A percentile compares a stretch with the other conserved stretches of the same genome.
Conservation (phyloP, 257 asterid species). For the Hygrophila difformis region DNA sequence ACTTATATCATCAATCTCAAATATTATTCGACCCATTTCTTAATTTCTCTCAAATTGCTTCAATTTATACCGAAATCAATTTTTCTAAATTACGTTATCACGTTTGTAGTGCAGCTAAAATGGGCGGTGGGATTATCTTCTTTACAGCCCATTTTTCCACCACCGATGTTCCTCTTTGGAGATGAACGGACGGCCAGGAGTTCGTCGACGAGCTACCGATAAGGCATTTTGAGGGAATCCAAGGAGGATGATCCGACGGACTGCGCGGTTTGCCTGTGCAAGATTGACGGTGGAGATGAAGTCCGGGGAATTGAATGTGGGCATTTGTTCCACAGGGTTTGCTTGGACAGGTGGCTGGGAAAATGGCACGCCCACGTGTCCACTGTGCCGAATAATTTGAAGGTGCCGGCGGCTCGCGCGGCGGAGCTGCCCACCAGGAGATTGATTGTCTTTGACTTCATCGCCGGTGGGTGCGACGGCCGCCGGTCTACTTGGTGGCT, state of each 20-base stretch:
- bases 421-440: constrained; percentile 18
- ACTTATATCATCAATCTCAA: too few relatives aligned
- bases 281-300: constrained; percentile 23
- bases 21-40: too few relatives aligned
- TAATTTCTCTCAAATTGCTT: too few relatives aligned
- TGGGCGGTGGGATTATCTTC: constrained; percentile 28
- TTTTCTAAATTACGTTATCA: constrained; percentile 7
- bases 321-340: constrained; percentile 27
- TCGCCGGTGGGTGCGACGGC: constrained; percentile 3
- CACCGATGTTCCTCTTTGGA: background rate
- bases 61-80: too few relatives aligned
- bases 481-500: constrained; percentile 34
- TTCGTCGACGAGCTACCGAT: constrained; percentile 6
- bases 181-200: background rate
- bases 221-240: background rate
- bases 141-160: constrained; percentile 14
- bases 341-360: constrained; percentile 34
- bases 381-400: constrained; percentile 23
- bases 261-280: constrained; percentile 31
- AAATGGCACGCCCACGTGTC: constrained; percentile 23
- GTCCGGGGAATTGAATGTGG: constrained; percentile 23
- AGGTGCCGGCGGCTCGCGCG: constrained; percentile 6
- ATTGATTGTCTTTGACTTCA: constrained; percentile 10
- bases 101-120: constrained; percentile 4
- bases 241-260: constrained; percentile 9